Conservation (phyloP, 228 moss, liverwort and hornwort species). For the Sphagnum magellanicum region DNA sequence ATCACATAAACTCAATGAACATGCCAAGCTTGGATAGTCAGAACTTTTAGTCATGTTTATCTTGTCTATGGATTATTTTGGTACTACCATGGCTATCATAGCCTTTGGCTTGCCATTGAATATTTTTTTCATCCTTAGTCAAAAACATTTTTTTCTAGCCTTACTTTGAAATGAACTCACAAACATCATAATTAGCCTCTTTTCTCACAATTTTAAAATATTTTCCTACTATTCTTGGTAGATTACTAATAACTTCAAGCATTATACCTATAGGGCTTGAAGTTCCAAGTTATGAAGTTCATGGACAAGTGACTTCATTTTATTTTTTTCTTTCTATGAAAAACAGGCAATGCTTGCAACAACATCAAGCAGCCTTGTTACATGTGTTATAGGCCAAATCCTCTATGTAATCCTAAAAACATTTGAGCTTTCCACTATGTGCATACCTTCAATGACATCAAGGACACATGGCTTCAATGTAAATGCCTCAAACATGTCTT, state of each 20-base stretch:
- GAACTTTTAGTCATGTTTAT: constrained; percentile 66
- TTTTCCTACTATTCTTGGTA: no score
- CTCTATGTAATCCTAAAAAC: constrained; percentile 46
- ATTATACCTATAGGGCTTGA: no score
- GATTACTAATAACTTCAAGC: no score
- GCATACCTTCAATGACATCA: constrained; percentile 37
- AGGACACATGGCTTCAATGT: constrained; percentile 50
- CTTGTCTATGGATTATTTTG: constrained; percentile 65
- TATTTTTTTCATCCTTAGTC: constrained; percentile 21
- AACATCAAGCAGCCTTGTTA: constrained; percentile 47
- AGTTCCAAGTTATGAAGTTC: constrained; percentile 11
- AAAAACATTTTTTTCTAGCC: no score
- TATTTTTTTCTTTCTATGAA: constrained; percentile 31
- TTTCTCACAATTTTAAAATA: no score
- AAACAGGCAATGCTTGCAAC: constrained; percentile 51
- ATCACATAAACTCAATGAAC: constrained; percentile 61
- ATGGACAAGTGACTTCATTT: constrained; percentile 24
- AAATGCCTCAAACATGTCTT: constrained; percentile 46
- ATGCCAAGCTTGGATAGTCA: constrained; percentile 63
- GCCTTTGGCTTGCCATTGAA: constrained; percentile 63
- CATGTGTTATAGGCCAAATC: constrained; percentile 40
- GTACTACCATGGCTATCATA: constrained; percentile 61
- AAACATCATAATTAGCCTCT: no score
- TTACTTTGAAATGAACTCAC: no score
- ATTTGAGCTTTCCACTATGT: neutral